A percentile compares a stretch with the other conserved stretches of the same genome.
Conservation (phyloP, 73 alveolate genomes). For the Effrenium voratum region DNA sequence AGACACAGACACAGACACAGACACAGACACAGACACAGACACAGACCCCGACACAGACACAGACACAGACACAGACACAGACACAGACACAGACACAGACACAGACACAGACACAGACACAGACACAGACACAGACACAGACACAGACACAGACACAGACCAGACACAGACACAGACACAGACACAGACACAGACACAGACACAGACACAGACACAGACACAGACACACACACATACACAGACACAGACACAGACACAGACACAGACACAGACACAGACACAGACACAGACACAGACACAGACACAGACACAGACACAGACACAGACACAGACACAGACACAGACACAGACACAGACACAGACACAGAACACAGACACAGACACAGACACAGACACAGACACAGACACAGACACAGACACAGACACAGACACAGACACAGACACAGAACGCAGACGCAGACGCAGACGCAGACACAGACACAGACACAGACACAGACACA, state of each 20-base stretch:
- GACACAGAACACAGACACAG: no score
- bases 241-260: background rate
- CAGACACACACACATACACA: slow-evolving; percentile 1
- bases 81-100: slow-evolving; percentile 1
- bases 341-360: slow-evolving; percentile 1
- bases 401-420: background rate
- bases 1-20: slow-evolving; percentile 17
- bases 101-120: slow-evolving; percentile 28
- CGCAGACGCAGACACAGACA: no score
- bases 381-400: slow-evolving; percentile 2
- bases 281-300: slow-evolving; percentile 9
- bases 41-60: no score
- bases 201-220: background rate
- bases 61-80: slow-evolving; percentile 1
- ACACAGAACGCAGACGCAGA: no score
- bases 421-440: no score
- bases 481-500: no score
- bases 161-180: no score
- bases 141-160: no score
- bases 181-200: background rate
- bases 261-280: slow-evolving; percentile 10
- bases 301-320: slow-evolving; percentile 16
- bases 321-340: slow-evolving; percentile 28
- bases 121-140: slow-evolving; percentile 16
- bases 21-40: slow-evolving; percentile 2